Evolutionary conservation across 164 flowering plant genomes (phyloP).

Genomic region (Vitis rupestris): DNA sequence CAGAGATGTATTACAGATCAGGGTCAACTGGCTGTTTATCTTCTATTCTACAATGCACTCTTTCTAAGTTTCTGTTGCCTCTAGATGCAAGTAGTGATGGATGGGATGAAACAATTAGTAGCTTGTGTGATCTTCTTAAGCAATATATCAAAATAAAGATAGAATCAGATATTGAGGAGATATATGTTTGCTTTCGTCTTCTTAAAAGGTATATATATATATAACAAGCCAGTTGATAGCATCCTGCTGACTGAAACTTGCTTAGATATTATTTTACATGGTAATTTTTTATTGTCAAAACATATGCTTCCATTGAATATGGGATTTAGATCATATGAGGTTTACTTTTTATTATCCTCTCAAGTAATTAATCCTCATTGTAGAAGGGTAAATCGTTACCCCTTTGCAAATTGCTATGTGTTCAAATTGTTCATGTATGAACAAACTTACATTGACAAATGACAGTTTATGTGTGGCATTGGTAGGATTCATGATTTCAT

Average conservation of each 20-base stretch:
- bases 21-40: constrained; percentile 47
- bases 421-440: too few species aligned
- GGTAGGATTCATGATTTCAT: too few species aligned
- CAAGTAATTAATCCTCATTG: too few species aligned
- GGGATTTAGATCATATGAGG: too few species aligned
- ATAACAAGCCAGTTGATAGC: not conserved
- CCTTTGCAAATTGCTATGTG: too few species aligned
- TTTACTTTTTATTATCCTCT: too few species aligned
- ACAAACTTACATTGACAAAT: too few species aligned
- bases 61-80: constrained; percentile 25
- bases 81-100: constrained; percentile 31
- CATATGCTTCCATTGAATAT: too few species aligned
- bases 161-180: constrained; percentile 78
- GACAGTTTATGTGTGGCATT: too few species aligned
- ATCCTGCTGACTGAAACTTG: not conserved
- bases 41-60: constrained; percentile 41
- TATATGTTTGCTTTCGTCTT: constrained; percentile 70
- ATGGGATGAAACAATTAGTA: constrained; percentile 39
- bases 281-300: too few species aligned
- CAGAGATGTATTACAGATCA: constrained; percentile 44
- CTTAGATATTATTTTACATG: not conserved
- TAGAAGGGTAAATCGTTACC: too few species aligned
- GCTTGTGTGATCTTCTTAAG: constrained; percentile 69
- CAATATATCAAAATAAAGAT: constrained; percentile 73
- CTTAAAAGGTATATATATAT: constrained; percentile 67